Evolutionary conservation across 1,284 basidiomycete genomes (phyloP), one percentile per base, ranked within the genome.

Genomic region (Tetrapyrgos nigripes): DNA sequence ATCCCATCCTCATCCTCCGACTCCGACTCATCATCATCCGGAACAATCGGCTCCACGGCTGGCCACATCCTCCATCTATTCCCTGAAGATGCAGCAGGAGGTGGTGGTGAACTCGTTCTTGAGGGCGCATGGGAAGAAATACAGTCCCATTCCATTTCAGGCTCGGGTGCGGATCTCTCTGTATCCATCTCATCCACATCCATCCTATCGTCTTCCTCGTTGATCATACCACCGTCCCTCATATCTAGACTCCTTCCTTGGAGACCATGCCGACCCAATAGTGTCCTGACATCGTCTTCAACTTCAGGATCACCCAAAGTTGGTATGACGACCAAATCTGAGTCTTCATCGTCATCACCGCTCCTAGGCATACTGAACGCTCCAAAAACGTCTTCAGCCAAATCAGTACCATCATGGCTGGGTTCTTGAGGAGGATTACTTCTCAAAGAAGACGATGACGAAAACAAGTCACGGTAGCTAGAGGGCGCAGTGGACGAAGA

Each of bases 281-380:
- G 71, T 44, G 82, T 79, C 63, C 84, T 79, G 31, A 89, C 82
- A 61, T 86, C 83, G 62, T 81, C 79, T 68, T 88, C 87, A n/a
- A 85, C 79, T 27, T 76, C 73, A n/a, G 73, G 77, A 61, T 87
- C 84, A 24, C 85, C 87, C 19, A 85, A 71, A 1, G 81, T 78
- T 1, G 85, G 84, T 26, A 86, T 82, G 23, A 85, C 75, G 4
- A 85, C 76, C 56, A 85, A 74, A 50, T 80, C 77, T 35, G 69
- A 63, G 14, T 76, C 72, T 53, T 55, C 14, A 17, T 45, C 35
- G 49, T 29, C 46, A 35, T 45, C 37, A 37, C 51, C 21, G 43
- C 28, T 17, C 43, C 37, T 17, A 27, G 45, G 27, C 35, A n/a
- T 40, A 17, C 37, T 40, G 19, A 40, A 40, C 4, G 37, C 37